Base-by-base conservation (phyloP, 2,329 filamentous ascomycete species). In the Aspergillus brunneoviolaceus region DNA sequence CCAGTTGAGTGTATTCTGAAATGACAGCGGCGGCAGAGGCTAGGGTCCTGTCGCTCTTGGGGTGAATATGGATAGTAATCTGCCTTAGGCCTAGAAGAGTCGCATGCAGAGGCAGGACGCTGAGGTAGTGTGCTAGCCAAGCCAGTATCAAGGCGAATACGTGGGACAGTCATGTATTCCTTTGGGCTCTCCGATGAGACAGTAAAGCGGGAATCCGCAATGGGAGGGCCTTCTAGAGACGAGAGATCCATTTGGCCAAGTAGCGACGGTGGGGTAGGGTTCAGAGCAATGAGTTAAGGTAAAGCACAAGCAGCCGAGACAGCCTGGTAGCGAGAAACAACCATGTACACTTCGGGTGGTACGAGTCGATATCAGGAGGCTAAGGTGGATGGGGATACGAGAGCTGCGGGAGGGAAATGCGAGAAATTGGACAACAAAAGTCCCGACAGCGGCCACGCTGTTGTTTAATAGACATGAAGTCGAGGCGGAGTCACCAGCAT, bases 221-320 rank as follows among this genome's bases (percentile, higher is more conserved):
- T 65, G 2, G 72, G 73, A 49, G 71, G 71, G 3, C 74, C 74
- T 64, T 74, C 74, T 2, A 76, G 66, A 10, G 71, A 74, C 10
- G 74, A 76, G 23, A 76, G 69, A 57, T 76, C 74, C 69, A 67
- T 69, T 53, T 53, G 31, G 39, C 42, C 35, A 21, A 23, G n/a
- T 25, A 59, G 23, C 31, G 42, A 48, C 9, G 52, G 31, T 52
- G 39, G 45, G 50, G 21, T 16, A 47, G 31, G 5, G 25, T 5
- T 27, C 31, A 47, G 21, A 35, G 14, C 16, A 25, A 31, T n/a
- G 35, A 48, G 23, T 29, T 29, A 27, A n/a, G 39, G 27, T 35
- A 23, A 33, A 49, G 45, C 23, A 31, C 47, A 35, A 45, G 29
- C 33, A 51, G 35, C 14, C 42, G 33, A 10, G 33, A 31, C 27